Evolutionary conservation across 148 eudicot species (phyloP).

Genomic region (Diospyros lotus): DNA sequence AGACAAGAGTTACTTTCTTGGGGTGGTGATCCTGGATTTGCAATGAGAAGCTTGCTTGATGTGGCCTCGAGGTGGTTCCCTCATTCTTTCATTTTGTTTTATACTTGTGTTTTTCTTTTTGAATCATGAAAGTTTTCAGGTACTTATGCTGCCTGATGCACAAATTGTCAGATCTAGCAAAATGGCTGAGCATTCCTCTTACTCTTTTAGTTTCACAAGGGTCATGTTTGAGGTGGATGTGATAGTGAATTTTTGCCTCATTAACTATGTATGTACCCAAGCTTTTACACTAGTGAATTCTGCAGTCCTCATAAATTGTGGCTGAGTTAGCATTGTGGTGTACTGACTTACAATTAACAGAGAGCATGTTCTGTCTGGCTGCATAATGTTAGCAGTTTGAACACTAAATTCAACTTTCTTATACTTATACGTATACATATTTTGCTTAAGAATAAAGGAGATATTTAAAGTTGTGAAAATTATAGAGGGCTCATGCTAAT

Average conservation of each 20-base stretch:
- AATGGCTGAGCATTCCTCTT: not conserved
- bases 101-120: not conserved
- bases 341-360: no score
- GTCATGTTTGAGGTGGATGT: not conserved
- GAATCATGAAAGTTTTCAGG: not conserved
- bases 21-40: conserved; percentile 87
- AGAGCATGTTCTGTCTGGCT: no score
- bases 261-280: no score
- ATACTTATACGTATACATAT: no score
- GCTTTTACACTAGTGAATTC: no score
- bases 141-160: not conserved
- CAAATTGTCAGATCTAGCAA: not conserved
- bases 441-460: no score
- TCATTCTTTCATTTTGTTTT: conserved; percentile 6
- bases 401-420: no score
- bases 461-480: no score
- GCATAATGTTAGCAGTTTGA: no score
- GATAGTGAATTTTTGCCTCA: not conserved
- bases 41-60: conserved; percentile 92
- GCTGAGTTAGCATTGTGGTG: no score
- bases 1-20: conserved; percentile 81
- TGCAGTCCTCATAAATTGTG: no score
- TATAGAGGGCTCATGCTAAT: no score
- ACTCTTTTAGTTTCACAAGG: not conserved
- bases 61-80: conserved; percentile 77